Evolutionary conservation across 331 rosid genomes (phyloP), one percentile per base, ranked within the genome.

Genomic region (Rosa hybrid): DNA sequence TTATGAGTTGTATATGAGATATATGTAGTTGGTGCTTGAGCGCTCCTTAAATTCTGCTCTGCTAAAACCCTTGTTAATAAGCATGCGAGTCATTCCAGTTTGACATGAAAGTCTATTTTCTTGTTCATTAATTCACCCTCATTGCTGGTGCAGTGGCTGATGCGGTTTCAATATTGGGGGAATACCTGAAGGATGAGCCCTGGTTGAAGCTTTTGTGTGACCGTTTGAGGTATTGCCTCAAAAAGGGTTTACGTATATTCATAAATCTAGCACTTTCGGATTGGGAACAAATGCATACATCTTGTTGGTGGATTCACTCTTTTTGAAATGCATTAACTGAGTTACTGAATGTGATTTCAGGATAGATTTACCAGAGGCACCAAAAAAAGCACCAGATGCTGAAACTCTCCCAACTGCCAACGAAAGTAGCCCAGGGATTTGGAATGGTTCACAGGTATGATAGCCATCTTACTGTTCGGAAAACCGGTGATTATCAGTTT

Each of bases 131-230:
- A 84, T 70, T 23, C 79, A 34, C 77, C 79, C 71, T 48, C 51
- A 23, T 80, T 86, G 20, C 77, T 80, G 88, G 74, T 86, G 88
- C 94, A 93, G 99, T 90, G 88, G 81, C 84, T 23, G 98, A 89
- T 73, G 97, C 97, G 2, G 93, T 91, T 84, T 95, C 97, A 41
- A 88, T 95, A 79, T 75, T 95, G 83, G 91, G 96, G 79, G 99
- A 95, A 77, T 95, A 95, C 81, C 67, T 95, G 83, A 93, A 88
- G 83, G 92, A 93, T 84, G 89, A 93, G 30, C 93, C 97, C 60
- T 95, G 97, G 98, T 80, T 95, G 92, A 85, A 86, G 87, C 91
- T 71, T 65, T 74, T 93, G 87, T 93, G 97, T 81, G 72, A 76
- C 83, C 92, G 79, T 81, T 85, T 93, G 69, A 91, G 92, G 98